These are phyloP conservation scores for Pleurotus sapidus DNA, from an alignment of 768 basidiomycete genomes.

Conservation along the genomic window DNA sequence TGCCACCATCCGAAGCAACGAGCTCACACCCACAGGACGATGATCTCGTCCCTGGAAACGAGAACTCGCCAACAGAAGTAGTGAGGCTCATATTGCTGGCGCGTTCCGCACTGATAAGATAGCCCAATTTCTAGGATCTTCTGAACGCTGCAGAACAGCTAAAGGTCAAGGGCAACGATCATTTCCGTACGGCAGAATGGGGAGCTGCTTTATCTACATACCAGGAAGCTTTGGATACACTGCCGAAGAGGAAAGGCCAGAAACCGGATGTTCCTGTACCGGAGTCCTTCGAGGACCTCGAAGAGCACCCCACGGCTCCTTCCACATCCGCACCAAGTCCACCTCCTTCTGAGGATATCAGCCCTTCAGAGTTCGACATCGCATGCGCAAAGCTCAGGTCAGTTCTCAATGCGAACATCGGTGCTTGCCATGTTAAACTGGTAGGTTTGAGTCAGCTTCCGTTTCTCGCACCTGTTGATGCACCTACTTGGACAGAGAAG, in stretches of 20 bases:
- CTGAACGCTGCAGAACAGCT: constrained; percentile 54
- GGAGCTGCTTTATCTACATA: constrained; percentile 71
- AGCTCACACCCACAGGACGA: no score
- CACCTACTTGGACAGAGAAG: constrained; percentile 50
- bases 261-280: not conserved
- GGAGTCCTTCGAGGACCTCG: constrained; percentile 2
- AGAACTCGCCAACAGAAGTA: not conserved
- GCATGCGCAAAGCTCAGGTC: constrained; percentile 62
- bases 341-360: constrained; percentile 11
- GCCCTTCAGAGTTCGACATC: constrained; percentile 32
- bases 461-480: constrained; percentile 4
- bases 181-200: constrained; percentile 67
- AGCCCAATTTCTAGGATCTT: constrained; percentile 27
- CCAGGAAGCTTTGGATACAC: constrained; percentile 56
- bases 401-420: constrained; percentile 83
- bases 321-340: not conserved
- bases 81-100: not conserved
- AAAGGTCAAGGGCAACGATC: constrained; percentile 74
- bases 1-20: not conserved
- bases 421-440: constrained; percentile 78
- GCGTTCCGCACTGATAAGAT: no score
- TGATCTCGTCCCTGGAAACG: no score
- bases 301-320: constrained; percentile 9
- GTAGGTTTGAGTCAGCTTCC: constrained; percentile 37
- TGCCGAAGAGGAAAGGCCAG: constrained; percentile 48